Evolutionary conservation across 2,329 filamentous ascomycete species (phyloP), one percentile per base, ranked within the genome.

Genomic region (Metarhizium robertsii): DNA sequence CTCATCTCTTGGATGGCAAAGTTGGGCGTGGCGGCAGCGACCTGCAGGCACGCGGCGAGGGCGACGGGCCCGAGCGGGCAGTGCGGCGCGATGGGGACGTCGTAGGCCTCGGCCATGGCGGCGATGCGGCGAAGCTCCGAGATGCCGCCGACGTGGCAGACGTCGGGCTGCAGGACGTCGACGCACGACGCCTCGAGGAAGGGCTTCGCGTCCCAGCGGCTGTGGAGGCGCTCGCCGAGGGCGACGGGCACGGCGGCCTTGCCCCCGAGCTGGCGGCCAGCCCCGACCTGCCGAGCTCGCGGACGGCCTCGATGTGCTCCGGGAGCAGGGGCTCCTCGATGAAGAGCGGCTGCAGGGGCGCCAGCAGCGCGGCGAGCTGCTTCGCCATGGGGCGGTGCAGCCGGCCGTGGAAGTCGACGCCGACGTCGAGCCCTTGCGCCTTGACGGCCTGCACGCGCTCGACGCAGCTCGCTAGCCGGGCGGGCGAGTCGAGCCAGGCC

Each of bases 91-190:
- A 25, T 74, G 0, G 85, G 83, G 1, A 88, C 50, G 4, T 52
- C 50, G 16, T 52, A 45, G 5, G 38, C 16, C 29, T 45, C 38
- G 7, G 50, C 50, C 50, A 52, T 52, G 6, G 78, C 73, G 0
- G 87, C 86, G 56, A 91, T 87, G 1, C 85, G 78, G 38, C 79
- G 76, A 60, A 87, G 75, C 66, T 91, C 87, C 0, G 83, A 87
- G 50, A 91, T 88, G 0, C 87, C 87, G 2, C 87, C 87, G 5
- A 82, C 79, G 59, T 91, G 87, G 13, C 78, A 78, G 54, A 90
- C 84, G 63, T 91, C 87, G 0, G 87, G 86, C 65, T 90, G 87
- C 4, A 90, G 69, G 20, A 90, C 81, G 57, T 90, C 87, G 2
- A 90, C 81, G 40, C 81, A 83, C 0, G 75, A 79, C 4, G 83